Percentiles rank a stretch among this genome's conserved stretches.
Evolutionary conservation across 257 asterid species (phyloP).

Genomic region (Haberlea rhodopensis): DNA sequence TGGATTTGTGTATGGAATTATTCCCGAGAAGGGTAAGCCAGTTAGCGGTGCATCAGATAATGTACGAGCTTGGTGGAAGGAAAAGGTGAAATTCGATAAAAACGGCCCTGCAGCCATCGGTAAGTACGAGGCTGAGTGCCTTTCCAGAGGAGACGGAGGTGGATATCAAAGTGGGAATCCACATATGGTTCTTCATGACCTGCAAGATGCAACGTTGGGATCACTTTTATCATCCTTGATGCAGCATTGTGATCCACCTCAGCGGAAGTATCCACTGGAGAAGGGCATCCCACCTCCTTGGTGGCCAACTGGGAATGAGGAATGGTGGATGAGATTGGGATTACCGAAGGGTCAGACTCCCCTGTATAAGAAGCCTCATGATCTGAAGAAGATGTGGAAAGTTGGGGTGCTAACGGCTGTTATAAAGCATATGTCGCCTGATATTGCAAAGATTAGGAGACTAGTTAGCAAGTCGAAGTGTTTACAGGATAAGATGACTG

Average conservation of each 20-base stretch:
- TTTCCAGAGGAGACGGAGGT: constrained; percentile 31
- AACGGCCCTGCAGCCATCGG: constrained; percentile 70
- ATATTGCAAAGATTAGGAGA: constrained; percentile 57
- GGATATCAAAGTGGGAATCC: constrained; percentile 37
- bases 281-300: constrained; percentile 62
- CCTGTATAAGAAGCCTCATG: constrained; percentile 66
- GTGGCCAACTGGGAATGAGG: constrained; percentile 82
- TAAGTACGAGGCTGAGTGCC: constrained; percentile 55
- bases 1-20: constrained; percentile 71
- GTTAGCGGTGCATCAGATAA: constrained; percentile 71
- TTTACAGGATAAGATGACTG: constrained; percentile 69
- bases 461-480: constrained; percentile 48
- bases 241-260: constrained; percentile 76
- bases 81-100: constrained; percentile 61
- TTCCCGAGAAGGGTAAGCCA: constrained; percentile 71
- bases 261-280: constrained; percentile 58
- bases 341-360: constrained; percentile 53
- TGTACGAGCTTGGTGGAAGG: constrained; percentile 79
- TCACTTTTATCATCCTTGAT: constrained; percentile 64
- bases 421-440: constrained; percentile 73
- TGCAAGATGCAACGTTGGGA: constrained; percentile 69
- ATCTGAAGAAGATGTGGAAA: constrained; percentile 71
- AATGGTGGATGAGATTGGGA: constrained; percentile 57
- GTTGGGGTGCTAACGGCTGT: constrained; percentile 68
- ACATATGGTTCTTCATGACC: constrained; percentile 42